Percentiles rank a stretch among this genome's conserved stretches.
Evolutionary conservation across 2,329 filamentous ascomycete species (phyloP).

Genomic region (Ascochyta pisi): DNA sequence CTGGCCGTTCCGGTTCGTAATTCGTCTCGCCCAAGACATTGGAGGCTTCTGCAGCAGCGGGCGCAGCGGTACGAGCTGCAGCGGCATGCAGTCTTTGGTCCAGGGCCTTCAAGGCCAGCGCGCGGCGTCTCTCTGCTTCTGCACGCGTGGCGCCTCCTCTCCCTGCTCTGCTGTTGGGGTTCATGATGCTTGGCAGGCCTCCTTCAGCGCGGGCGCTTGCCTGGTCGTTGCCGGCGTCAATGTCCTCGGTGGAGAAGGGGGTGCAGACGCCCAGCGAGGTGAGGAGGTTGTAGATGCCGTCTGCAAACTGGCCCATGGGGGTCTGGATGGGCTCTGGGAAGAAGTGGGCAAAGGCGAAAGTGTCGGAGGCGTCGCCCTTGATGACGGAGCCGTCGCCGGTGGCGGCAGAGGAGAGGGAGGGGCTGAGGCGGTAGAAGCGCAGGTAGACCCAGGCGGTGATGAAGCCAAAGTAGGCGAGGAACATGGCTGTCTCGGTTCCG

Average conservation of each 20-base stretch:
- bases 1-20: conserved; percentile 51
- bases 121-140: conserved; percentile 88
- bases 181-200: conserved; percentile 66
- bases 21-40: conserved; percentile 52
- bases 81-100: conserved; percentile 93
- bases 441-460: conserved; percentile 93
- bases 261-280: conserved; percentile 80
- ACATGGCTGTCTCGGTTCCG: conserved; percentile 76
- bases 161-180: conserved; percentile 53
- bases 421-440: conserved; percentile 85
- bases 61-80: conserved; percentile 59
- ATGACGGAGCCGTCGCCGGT: conserved; percentile 63
- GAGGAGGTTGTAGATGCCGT: conserved; percentile 75
- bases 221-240: conserved; percentile 74
- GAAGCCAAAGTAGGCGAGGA: conserved; percentile 82
- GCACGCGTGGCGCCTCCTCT: conserved; percentile 74
- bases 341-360: conserved; percentile 94
- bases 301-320: conserved; percentile 74
- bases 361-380: conserved; percentile 92
- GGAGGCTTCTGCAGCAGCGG: conserved; percentile 35
- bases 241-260: conserved; percentile 83
- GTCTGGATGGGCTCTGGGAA: conserved; percentile 87
- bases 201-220: conserved; percentile 70
- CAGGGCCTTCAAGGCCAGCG: conserved; percentile 86
- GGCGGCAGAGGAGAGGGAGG: conserved; percentile 61